Conservation (phyloP, 768 basidiomycete species). For the Daedaleopsis nitida region DNA sequence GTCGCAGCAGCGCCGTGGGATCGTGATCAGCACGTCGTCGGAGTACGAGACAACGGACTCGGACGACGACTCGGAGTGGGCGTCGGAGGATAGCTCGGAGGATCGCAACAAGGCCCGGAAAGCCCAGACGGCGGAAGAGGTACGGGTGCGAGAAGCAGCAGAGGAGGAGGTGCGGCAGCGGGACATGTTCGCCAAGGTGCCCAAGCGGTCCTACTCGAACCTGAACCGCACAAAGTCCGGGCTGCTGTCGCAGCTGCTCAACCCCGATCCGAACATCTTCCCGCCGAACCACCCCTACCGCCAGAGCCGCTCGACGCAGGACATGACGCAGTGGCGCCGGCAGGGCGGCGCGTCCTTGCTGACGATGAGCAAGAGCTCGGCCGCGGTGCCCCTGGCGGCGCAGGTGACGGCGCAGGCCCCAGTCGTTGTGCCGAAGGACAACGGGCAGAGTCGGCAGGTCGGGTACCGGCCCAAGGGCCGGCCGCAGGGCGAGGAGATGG, state of each 20-base stretch:
- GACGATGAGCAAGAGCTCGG: slow-evolving; percentile 56
- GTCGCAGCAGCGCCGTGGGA: slow-evolving; percentile 30
- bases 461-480: slow-evolving; percentile 67
- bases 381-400: slow-evolving; percentile 59
- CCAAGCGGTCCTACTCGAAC: slow-evolving; percentile 64
- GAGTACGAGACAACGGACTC: slow-evolving; percentile 55
- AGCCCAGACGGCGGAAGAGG: slow-evolving; percentile 18
- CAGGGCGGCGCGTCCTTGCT: slow-evolving; percentile 29
- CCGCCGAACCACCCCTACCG: slow-evolving; percentile 63
- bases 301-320: slow-evolving; percentile 49
- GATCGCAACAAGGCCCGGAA: slow-evolving; percentile 28
- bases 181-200: slow-evolving; percentile 75
- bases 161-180: slow-evolving; percentile 63
- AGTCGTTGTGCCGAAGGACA: slow-evolving; percentile 23
- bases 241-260: slow-evolving; percentile 66
- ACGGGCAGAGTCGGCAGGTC: slow-evolving; percentile 14
- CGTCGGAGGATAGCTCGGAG: slow-evolving; percentile 49
- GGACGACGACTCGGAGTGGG: slow-evolving; percentile 57
- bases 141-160: slow-evolving; percentile 52
- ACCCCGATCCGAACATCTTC: slow-evolving; percentile 66
- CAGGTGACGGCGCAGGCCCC: slow-evolving; percentile 43
- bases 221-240: slow-evolving; percentile 57
- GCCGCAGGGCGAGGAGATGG: slow-evolving; percentile 66
- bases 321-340: slow-evolving; percentile 40
- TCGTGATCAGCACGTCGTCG: slow-evolving; percentile 52